A percentile compares a stretch with the other conserved stretches of the same genome.
These are phyloP conservation scores for Sutorius eximius DNA, from an alignment of 1,284 basidiomycete species.

Conservation along the genomic window DNA sequence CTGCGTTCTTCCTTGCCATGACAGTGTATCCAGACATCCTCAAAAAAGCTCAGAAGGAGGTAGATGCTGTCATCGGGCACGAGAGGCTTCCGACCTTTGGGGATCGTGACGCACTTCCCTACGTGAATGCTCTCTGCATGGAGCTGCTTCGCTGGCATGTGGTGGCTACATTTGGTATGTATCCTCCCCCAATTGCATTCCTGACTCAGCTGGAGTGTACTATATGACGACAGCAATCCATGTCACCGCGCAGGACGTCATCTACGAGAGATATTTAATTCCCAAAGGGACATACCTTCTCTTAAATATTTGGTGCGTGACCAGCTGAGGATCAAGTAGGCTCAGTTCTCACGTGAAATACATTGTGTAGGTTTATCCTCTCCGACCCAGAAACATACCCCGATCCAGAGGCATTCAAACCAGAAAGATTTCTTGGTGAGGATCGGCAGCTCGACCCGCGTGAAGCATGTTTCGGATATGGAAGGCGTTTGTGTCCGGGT, in stretches of 20 bases:
- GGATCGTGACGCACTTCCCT: constrained; percentile 15
- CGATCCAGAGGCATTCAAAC: constrained; percentile 14
- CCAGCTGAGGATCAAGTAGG: no score
- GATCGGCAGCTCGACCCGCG: constrained; percentile 12
- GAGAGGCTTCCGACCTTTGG: constrained; percentile 14
- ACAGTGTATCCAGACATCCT: constrained; percentile 8
- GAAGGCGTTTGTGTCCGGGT: constrained; percentile 17
- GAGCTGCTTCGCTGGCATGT: constrained; percentile 24
- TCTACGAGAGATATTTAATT: constrained; percentile 38
- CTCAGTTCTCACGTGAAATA: neutral
- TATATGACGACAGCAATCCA: constrained; percentile 29
- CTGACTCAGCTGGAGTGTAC: constrained; percentile 26
- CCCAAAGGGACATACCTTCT: constrained; percentile 37
- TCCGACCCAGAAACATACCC: constrained; percentile 13
- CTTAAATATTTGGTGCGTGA: constrained; percentile 20
- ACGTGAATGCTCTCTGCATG: constrained; percentile 17
- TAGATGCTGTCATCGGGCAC: constrained; percentile 16
- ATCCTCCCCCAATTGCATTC: no score
- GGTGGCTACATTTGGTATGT: constrained; percentile 13
- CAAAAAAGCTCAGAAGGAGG: constrained; percentile 15
- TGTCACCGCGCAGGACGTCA: constrained; percentile 37
- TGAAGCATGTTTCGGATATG: constrained; percentile 18
- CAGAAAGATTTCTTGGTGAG: constrained; percentile 17
- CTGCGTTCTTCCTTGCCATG: constrained; percentile 10
- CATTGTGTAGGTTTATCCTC: constrained; percentile 9